Base-by-base conservation (phyloP, 768 basidiomycete species). In the Coprinopsis strossmayeri region DNA sequence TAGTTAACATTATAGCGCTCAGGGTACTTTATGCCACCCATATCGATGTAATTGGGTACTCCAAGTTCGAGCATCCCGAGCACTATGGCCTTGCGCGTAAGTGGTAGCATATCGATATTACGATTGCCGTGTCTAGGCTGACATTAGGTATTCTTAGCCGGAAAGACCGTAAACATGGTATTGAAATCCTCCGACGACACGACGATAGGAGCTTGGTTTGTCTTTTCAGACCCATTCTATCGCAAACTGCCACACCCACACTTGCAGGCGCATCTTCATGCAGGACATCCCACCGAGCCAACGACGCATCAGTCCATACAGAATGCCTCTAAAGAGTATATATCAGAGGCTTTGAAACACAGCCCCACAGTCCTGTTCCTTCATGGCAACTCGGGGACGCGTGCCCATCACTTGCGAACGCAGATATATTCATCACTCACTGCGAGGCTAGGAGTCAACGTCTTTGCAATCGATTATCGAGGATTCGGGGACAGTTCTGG, bases 401-500 rank as follows among this genome's bases (percentile, higher is more conserved):
- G 87, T 7, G 80, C 81, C 0, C 64, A 70, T 1, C 60, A 64
- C 1, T 66, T 72, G 37, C 78, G 87, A 21, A 73, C 82, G 1
- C 64, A 67, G 1, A 58, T 77, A 5, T 83, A 82, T 58, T 65
- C 64, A 0, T 63, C 65, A 0, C 70, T 78, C 50, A 73, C 82
- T 0, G 69, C 74, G 4, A 72, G 77, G 0, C 62, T 82, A 24
- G 63, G 64, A 26, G 73, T 71, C 13, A 87, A 87, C 58, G 72
- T 88, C 20, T 62, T 90, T 20, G 76, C 76, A 0, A 69, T 82
- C 18, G 88, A 91, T 62, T 91, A 91, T 59, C 72, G 87, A 42
- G 87, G 87, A 1, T 91, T 82, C 54, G 88, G 69, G 3, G 85
- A 90, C 60, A 86, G 83, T 17, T 71, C 75, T 2, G 82, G 84